Conservation (phyloP, 768 basidiomycete species). For the Russula brevipes region DNA sequence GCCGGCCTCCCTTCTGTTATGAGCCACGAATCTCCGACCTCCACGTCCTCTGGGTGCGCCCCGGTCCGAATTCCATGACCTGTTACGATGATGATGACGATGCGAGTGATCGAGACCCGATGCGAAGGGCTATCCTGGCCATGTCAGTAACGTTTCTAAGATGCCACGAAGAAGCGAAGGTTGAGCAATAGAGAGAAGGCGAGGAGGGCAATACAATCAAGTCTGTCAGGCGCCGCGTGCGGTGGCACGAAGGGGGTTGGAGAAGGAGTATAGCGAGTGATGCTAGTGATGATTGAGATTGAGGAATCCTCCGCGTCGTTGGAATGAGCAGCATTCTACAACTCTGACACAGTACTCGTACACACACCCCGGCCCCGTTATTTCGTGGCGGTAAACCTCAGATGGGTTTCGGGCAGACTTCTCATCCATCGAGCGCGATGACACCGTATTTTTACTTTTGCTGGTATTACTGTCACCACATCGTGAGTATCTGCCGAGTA, state of each 20-base stretch:
- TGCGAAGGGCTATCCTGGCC: neutral
- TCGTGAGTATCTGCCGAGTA: too few species aligned
- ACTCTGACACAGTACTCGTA: neutral
- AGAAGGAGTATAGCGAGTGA: conserved; percentile 5
- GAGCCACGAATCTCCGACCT: conserved; percentile 70
- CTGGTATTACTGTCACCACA: too few species aligned
- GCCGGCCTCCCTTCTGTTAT: conserved; percentile 67
- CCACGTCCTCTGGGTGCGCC: conserved; percentile 43
- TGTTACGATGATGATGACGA: conserved; percentile 67
- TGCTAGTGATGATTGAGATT: neutral
- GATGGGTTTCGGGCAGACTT: too few species aligned
- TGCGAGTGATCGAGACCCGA: conserved; percentile 47
- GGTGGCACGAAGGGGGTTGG: conserved; percentile 43
- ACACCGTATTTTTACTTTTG: too few species aligned
- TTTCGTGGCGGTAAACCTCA: too few species aligned
- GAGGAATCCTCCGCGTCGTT: conserved; percentile 1
- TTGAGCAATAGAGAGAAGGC: conserved; percentile 59
- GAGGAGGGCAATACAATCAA: conserved; percentile 47
- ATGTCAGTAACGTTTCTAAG: conserved; percentile 2
- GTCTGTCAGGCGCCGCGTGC: conserved; percentile 63
- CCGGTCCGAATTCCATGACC: conserved; percentile 91
- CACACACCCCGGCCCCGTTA: too few species aligned
- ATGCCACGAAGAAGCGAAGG: conserved; percentile 19
- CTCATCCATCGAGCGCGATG: too few species aligned
- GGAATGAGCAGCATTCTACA: conserved; percentile 10